These are phyloP conservation scores for Spergularia marina DNA, from an alignment of 148 eudicot genomes.

Conservation along the genomic window DNA sequence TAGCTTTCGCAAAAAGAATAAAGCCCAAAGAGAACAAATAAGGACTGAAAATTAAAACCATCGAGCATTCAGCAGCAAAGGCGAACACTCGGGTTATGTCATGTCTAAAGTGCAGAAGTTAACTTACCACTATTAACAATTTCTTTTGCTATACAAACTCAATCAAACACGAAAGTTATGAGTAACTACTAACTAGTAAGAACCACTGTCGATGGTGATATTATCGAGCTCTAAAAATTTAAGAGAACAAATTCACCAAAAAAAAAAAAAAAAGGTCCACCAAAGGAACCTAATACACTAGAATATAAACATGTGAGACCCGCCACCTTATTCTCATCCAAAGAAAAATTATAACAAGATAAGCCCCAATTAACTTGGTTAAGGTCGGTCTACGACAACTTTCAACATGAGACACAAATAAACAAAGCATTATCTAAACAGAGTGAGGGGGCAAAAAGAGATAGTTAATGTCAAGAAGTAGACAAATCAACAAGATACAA, in stretches of 20 bases:
- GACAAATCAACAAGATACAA: slow-evolving; percentile 10
- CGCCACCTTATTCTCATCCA: slow-evolving; percentile 18
- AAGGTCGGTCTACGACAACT: slow-evolving; percentile 2
- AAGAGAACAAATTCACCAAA: not conserved
- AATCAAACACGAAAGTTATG: not conserved
- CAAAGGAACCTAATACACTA: not conserved
- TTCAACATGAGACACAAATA: not conserved
- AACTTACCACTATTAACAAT: not conserved
- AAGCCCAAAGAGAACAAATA: not conserved
- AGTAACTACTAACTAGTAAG: not conserved
- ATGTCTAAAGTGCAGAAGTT: not conserved
- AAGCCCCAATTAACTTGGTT: slow-evolving; percentile 1
- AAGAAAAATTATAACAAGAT: not conserved
- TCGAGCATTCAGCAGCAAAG: not conserved
- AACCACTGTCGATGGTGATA: not conserved
- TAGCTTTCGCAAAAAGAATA: not conserved
- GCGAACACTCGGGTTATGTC: not conserved
- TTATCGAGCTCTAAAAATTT: not conserved
- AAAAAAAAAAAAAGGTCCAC: slow-evolving; percentile 7
- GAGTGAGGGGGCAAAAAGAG: slow-evolving; percentile 15
- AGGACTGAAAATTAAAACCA: not conserved
- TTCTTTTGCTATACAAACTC: not conserved
- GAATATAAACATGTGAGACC: slow-evolving; percentile 8
- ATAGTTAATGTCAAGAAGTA: slow-evolving; percentile 8
- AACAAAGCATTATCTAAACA: slow-evolving; percentile 5